phyloP scores from a whole-genome alignment of 169 alveolate species.

The Plasmodium gallinaceum region DNA sequence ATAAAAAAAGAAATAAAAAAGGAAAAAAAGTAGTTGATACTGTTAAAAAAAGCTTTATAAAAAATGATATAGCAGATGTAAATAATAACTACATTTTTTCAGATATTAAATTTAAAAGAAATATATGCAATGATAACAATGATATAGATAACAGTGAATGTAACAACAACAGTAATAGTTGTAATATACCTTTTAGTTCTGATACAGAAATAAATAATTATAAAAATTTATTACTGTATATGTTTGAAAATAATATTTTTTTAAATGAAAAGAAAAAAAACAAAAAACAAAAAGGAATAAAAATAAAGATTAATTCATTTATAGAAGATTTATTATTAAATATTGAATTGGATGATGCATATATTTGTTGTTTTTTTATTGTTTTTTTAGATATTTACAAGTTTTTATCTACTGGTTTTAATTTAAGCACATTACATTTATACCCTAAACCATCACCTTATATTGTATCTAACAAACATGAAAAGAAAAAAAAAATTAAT shows the following conservation, averaged over 20 bases:
- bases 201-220: slow-evolving; percentile 15
- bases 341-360: slow-evolving; percentile 76
- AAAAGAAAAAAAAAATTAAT: slow-evolving; percentile 12
- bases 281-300: slow-evolving; percentile 76
- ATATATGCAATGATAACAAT: neutral
- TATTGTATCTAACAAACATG: slow-evolving; percentile 50
- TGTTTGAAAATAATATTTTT: slow-evolving; percentile 74
- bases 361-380: slow-evolving; percentile 65
- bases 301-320: slow-evolving; percentile 71
- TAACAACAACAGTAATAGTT: neutral
- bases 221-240: slow-evolving; percentile 29
- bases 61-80: neutral
- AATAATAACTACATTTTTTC: neutral
- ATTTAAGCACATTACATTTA: slow-evolving; percentile 69
- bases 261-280: slow-evolving; percentile 62
- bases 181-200: neutral
- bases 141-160: neutral
- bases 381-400: slow-evolving; percentile 71
- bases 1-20: neutral
- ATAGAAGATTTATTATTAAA: slow-evolving; percentile 65
- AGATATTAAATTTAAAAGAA: neutral
- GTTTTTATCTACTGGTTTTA: slow-evolving; percentile 61
- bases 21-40: neutral
- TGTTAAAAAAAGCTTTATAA: neutral
- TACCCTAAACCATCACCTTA: slow-evolving; percentile 78